phyloP scores from a whole-genome alignment of 768 basidiomycete species.

The Calvatia gigantea region DNA sequence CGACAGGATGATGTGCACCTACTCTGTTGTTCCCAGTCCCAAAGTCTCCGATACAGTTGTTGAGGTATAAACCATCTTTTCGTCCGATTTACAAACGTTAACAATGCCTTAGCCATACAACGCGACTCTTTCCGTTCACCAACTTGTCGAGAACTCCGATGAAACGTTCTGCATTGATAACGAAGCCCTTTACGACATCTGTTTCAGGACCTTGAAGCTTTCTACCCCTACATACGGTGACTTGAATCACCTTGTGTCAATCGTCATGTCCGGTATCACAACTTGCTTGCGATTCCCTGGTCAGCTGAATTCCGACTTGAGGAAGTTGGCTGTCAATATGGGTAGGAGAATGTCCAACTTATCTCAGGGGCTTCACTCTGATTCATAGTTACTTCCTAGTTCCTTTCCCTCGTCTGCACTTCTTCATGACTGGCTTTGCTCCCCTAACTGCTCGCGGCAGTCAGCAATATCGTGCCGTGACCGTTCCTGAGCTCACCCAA shows the following conservation, averaged over 20 bases:
- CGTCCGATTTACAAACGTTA: not conserved
- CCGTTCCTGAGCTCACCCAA: slow-evolving; percentile 95
- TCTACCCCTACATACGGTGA: slow-evolving; percentile 95
- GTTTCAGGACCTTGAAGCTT: slow-evolving; percentile 97
- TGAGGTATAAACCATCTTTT: slow-evolving; percentile 49
- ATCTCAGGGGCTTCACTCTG: not conserved
- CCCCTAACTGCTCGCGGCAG: slow-evolving; percentile 93
- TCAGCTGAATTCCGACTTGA: slow-evolving; percentile 97
- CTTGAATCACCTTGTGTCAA: slow-evolving; percentile 95
- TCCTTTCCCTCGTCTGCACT: slow-evolving; percentile 98
- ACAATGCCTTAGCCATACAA: slow-evolving; percentile 79
- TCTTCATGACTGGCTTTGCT: slow-evolving; percentile 98
- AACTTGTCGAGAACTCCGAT: slow-evolving; percentile 99
- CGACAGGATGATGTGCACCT: slow-evolving; percentile 99
- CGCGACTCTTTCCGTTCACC: slow-evolving; percentile 96
- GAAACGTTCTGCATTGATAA: slow-evolving; percentile 99
- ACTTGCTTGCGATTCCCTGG: slow-evolving; percentile 99
- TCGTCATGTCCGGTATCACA: slow-evolving; percentile 98
- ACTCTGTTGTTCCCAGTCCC: slow-evolving; percentile 96
- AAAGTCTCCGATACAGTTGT: slow-evolving; percentile 99
- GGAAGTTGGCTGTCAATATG: slow-evolving; percentile 99
- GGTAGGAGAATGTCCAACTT: slow-evolving; percentile 43
- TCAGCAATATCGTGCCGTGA: slow-evolving; percentile 94
- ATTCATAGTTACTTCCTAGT: slow-evolving; percentile 47
- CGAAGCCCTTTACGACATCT: slow-evolving; percentile 98